Percentiles rank a stretch among this genome's conserved stretches.
Conservation (phyloP, 805 yeast species). For the Starmera dryadoides region DNA sequence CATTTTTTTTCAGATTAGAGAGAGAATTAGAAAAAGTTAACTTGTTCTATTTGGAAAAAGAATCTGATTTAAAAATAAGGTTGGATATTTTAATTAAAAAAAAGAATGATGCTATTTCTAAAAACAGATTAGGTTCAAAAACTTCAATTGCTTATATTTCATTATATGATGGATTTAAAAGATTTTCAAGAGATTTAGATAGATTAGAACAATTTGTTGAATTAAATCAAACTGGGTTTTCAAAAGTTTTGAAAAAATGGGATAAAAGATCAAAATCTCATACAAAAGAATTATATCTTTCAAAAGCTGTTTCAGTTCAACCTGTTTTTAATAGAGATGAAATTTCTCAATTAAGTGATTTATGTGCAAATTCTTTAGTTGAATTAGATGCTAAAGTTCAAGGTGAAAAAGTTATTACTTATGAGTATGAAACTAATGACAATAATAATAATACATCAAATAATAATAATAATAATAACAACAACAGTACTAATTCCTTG, state of each 20-base stretch:
- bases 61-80: conserved; percentile 75
- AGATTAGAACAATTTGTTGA: conserved; percentile 91
- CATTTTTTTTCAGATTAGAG: conserved; percentile 80
- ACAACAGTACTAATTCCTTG: conserved; percentile 6
- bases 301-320: conserved; percentile 92
- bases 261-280: conserved; percentile 94
- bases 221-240: conserved; percentile 90
- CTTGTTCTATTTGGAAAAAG: conserved; percentile 85
- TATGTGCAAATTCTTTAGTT: conserved; percentile 54
- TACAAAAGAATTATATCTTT: conserved; percentile 84
- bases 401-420: conserved; percentile 31
- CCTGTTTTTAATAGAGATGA: conserved; percentile 92
- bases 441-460: conserved; percentile 6
- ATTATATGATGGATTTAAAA: conserved; percentile 80
- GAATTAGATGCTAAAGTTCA: conserved; percentile 70
- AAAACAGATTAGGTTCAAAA: conserved; percentile 43
- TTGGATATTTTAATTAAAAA: conserved; percentile 71
- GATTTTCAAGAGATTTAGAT: conserved; percentile 82
- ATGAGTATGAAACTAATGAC: conserved; percentile 20
- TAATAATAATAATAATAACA: conserved; percentile 17
- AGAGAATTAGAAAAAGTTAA: conserved; percentile 95
- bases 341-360: conserved; percentile 76
- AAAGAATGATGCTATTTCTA: conserved; percentile 40
- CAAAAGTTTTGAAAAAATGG: conserved; percentile 96
- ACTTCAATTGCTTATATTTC: conserved; percentile 75